Evolutionary conservation across 345 rosid genomes (phyloP).

Genomic region (Tarenaya hassleriana): DNA sequence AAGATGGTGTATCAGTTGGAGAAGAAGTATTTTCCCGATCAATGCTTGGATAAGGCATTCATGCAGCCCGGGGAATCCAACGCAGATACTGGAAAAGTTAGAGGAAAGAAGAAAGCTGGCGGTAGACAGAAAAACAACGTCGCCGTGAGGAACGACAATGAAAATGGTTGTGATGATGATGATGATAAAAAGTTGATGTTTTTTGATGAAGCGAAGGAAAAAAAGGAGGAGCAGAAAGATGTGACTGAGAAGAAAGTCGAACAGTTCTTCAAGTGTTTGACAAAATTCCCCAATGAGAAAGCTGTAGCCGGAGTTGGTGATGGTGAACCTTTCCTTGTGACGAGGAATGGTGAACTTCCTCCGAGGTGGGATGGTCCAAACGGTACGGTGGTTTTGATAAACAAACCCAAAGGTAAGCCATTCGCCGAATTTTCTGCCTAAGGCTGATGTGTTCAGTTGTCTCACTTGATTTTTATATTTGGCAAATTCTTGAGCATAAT

Average conservation of each 20-base stretch:
- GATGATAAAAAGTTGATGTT: constrained; percentile 54
- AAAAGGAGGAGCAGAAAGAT: constrained; percentile 31
- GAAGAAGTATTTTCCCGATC: constrained; percentile 92
- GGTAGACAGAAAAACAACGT: constrained; percentile 22
- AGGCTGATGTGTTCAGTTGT: too few species aligned
- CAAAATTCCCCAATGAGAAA: constrained; percentile 55
- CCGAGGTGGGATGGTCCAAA: constrained; percentile 78
- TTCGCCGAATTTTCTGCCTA: background rate
- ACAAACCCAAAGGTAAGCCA: constrained; percentile 79
- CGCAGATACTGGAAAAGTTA: constrained; percentile 22
- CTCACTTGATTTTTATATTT: background rate
- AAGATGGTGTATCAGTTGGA: constrained; percentile 95
- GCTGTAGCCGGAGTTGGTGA: constrained; percentile 37
- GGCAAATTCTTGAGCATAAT: constrained; percentile 11
- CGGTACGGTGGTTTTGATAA: constrained; percentile 79
- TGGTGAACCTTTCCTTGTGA: constrained; percentile 67
- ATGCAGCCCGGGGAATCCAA: constrained; percentile 50
- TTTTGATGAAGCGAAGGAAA: constrained; percentile 60
- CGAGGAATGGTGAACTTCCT: constrained; percentile 73
- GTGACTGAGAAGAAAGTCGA: constrained; percentile 79
- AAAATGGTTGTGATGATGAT: constrained; percentile 24
- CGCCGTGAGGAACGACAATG: constrained; percentile 18
- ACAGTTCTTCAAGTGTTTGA: constrained; percentile 80
- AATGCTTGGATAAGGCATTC: constrained; percentile 84
- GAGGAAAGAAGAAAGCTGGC: constrained; percentile 26